Percentiles rank a stretch among this genome's conserved stretches.
Conservation (phyloP, 2,329 filamentous ascomycete genomes). For the Aspergillus felis region DNA sequence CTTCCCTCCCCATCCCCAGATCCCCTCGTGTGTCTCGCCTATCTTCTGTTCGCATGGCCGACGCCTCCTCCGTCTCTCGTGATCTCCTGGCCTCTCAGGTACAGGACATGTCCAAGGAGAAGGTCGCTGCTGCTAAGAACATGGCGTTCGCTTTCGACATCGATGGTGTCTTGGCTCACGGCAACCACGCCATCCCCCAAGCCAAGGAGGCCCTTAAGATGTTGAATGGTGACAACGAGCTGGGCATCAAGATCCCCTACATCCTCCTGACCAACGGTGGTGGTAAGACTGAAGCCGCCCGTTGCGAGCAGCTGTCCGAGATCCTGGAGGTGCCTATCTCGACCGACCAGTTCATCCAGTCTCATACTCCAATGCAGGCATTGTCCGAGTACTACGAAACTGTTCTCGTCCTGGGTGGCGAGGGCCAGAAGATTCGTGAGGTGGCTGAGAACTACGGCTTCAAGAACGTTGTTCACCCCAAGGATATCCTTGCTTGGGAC, state of each 20-base stretch:
- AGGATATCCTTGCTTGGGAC: conserved; percentile 70
- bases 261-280: conserved; percentile 74
- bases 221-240: conserved; percentile 71
- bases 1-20: conserved; percentile 67
- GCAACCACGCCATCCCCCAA: conserved; percentile 66
- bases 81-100: conserved; percentile 68
- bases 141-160: conserved; percentile 72
- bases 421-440: conserved; percentile 69
- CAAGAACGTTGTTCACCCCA: conserved; percentile 68
- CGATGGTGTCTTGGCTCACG: conserved; percentile 71
- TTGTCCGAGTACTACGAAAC: conserved; percentile 73
- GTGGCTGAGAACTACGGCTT: conserved; percentile 71
- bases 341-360: conserved; percentile 73
- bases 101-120: conserved; percentile 63
- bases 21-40: conserved; percentile 66
- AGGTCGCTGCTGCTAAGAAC: conserved; percentile 67
- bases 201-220: conserved; percentile 64
- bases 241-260: conserved; percentile 72
- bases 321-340: conserved; percentile 63
- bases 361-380: conserved; percentile 73
- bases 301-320: conserved; percentile 62
- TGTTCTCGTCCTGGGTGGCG: conserved; percentile 70
- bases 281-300: conserved; percentile 64
- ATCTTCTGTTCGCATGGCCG: conserved; percentile 55
- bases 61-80: conserved; percentile 52